Evolutionary conservation across 106 monocot genomes (phyloP), one percentile per base, ranked within the genome.

Genomic region (Phalaenopsis equestris): DNA sequence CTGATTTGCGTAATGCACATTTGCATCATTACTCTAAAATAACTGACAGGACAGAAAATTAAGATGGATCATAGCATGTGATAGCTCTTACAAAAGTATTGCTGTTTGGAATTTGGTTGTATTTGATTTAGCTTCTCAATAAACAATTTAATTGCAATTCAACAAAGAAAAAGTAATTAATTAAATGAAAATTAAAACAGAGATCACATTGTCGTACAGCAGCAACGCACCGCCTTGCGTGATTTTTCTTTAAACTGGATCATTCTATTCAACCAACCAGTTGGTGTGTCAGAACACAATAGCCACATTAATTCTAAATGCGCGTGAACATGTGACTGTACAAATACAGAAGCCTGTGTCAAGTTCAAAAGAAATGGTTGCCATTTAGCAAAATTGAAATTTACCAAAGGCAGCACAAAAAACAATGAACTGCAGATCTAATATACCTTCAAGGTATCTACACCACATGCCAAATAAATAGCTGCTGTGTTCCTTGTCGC

Each of bases 171-270:
- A 42, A 87, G 11, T 48, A 48, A 37, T 18, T 23, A 46, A 48
- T 19, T 21, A 36, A 87, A 17, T 48, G 48, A 57, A 43, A 9
- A 42, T 42, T 56, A 41, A 3, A 41, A 3, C 76, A 56, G 41
- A 37, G 37, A 43, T 37, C 18, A 74, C 42, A 76, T 76, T 77
- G 67, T 82, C 90, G 82, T 89, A 90, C 87, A 89, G 85, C 74
- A 82, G 61, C 58, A 81, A 90, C 88, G 76, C 89, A 97, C 97
- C 89, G 92, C 88, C 89, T 92, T 98, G 65, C 81, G 90, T 76
- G 97, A 98, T 82, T 98, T 98, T 83, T 98, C 97, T 85, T 98
- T 98, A 77, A 98, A 98, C 77, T 98, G 97, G 76, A 94, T 98
- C 97, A 98, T 98, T 80, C 47, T 98, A 82, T 92, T 98, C 77